phyloP scores from a whole-genome alignment of 2,329 filamentous ascomycete genomes.

The Ceratocystiopsis minuta region DNA sequence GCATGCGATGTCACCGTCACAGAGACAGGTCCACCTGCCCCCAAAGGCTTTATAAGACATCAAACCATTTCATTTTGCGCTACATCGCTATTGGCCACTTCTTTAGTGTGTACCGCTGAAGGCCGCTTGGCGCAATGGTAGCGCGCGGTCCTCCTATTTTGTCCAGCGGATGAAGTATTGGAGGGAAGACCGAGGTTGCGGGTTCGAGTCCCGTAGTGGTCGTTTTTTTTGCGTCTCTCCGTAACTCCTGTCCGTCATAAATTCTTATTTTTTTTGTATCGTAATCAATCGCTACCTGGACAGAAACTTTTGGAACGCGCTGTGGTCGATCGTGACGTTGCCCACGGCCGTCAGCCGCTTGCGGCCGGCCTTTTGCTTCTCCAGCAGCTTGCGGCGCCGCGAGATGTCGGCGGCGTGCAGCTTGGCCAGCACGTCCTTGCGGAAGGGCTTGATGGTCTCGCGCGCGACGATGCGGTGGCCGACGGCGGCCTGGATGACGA shows the following conservation, averaged over 20 bases:
- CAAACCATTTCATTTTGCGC: background rate
- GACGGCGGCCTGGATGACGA: constrained; percentile 73
- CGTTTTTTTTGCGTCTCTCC: constrained; percentile 5
- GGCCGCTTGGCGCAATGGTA: constrained; percentile 13
- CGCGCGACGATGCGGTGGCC: constrained; percentile 71
- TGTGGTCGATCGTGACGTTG: constrained; percentile 91
- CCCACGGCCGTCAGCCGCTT: constrained; percentile 73
- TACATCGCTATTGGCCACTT: constrained; percentile 9
- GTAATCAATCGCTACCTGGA: constrained; percentile 33
- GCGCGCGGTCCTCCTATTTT: constrained; percentile 13
- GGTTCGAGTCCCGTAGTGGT: constrained; percentile 13
- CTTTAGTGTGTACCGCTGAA: constrained; percentile 1
- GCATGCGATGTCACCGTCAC: no score
- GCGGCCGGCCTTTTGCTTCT: constrained; percentile 91
- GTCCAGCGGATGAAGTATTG: constrained; percentile 5
- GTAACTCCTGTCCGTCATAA: no score
- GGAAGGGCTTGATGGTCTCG: constrained; percentile 89
- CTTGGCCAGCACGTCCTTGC: constrained; percentile 88
- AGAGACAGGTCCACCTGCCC: no score
- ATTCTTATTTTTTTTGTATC: background rate
- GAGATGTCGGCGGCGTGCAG: constrained; percentile 80
- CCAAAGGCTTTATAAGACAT: constrained; percentile 6
- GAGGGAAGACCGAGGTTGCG: constrained; percentile 12
- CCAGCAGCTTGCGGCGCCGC: constrained; percentile 67
- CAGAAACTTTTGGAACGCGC: constrained; percentile 86